phyloP scores from a whole-genome alignment of 169 alveolate genomes.

The Plasmodium malariae region DNA sequence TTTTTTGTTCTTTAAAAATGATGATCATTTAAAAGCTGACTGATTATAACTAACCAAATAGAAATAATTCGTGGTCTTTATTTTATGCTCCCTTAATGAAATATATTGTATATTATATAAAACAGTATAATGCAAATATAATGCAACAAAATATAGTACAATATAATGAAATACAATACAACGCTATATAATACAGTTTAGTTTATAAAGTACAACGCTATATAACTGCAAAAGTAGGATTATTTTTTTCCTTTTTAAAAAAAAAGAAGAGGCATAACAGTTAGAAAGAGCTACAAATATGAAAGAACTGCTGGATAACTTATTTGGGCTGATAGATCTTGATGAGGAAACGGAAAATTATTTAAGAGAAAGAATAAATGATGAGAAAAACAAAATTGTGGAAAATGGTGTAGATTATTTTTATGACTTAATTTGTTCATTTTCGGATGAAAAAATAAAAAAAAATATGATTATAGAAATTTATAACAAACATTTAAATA shows the following conservation, averaged over 20 bases:
- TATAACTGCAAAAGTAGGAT: not conserved
- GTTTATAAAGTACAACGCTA: too few species aligned
- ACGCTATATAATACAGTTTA: too few species aligned
- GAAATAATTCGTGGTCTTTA: too few species aligned
- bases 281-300: constrained; percentile 9
- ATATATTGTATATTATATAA: too few species aligned
- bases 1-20: too few species aligned
- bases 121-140: not conserved
- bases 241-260: not conserved
- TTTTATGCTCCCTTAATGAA: too few species aligned
- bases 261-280: not conserved
- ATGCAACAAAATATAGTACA: too few species aligned
- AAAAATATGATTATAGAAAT: constrained; percentile 24
- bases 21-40: too few species aligned
- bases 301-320: constrained; percentile 40
- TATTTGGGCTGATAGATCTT: constrained; percentile 17
- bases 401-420: constrained; percentile 66
- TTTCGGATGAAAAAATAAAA: constrained; percentile 68
- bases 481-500: constrained; percentile 53
- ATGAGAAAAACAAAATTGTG: constrained; percentile 43
- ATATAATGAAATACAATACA: too few species aligned
- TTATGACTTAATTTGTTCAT: constrained; percentile 42
- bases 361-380: constrained; percentile 68
- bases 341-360: constrained; percentile 58
- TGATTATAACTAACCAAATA: too few species aligned